Evolutionary conservation across 2,329 filamentous ascomycete species (phyloP).

Genomic region (Apiospora koreana): DNA sequence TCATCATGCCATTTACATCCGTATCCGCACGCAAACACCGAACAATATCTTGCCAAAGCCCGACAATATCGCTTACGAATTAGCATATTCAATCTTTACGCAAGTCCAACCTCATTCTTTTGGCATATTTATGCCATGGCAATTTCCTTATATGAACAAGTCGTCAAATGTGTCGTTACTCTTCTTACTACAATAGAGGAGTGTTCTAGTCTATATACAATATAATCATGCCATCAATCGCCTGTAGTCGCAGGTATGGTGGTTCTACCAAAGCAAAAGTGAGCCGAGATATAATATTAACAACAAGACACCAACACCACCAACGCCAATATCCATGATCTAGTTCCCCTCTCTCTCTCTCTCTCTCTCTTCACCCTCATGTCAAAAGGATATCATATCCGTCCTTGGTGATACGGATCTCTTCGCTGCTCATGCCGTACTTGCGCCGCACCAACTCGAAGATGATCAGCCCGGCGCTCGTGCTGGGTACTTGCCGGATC

Average conservation of each 20-base stretch:
- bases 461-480: conserved; percentile 74
- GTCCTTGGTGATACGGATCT: conserved; percentile 65
- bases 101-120: too few relatives aligned
- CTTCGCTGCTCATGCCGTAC: conserved; percentile 65
- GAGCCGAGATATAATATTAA: background rate
- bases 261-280: background rate
- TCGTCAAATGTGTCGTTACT: too few relatives aligned
- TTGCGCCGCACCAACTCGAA: conserved; percentile 76
- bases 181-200: background rate
- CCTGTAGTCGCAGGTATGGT: background rate
- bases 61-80: background rate
- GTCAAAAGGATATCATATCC: conserved; percentile 70
- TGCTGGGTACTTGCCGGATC: conserved; percentile 73
- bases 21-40: background rate
- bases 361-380: conserved; percentile 25
- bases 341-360: background rate
- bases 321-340: background rate
- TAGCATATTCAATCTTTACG: too few relatives aligned
- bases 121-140: too few relatives aligned
- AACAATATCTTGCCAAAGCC: background rate
- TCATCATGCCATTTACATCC: conserved; percentile 2
- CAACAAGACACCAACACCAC: background rate
- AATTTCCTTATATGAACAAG: too few relatives aligned
- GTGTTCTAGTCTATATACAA: background rate
- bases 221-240: background rate